Base-by-base conservation (phyloP, 805 yeast genomes). In the Sporopachydermia quercuum region DNA sequence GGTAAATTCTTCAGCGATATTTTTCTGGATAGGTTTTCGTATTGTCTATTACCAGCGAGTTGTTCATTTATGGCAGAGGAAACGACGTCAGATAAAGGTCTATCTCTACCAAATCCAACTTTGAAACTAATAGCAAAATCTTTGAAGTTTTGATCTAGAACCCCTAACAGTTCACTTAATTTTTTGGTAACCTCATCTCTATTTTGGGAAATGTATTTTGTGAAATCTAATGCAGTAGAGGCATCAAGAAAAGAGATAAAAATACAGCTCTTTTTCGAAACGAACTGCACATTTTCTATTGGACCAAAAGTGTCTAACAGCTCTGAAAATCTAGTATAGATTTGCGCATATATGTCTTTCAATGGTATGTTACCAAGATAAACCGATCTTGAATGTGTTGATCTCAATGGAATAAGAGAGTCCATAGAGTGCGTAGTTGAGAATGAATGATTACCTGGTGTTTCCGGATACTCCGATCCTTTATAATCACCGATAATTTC, bases 21-120 rank as follows among this genome's bases (percentile, higher is more conserved):
- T 54, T 89, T 87, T 63, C 98, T 74, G 6, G 96, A 84, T 4
- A 97, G 97, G 38, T 84, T 83, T 48, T 84, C 89, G 45, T 82
- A 73, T 42, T 76, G 75, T 8, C 13, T 8, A 23, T 23, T 23
- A 8, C 30, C 30, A 8, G 30, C 30, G 13, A 23, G 8, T 23
- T 23, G 30, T 23, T 23, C 30, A 8, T 8, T n/a, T 40, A 91
- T 84, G 14, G 86, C 78, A 23, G 77, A 72, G 40, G 75, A 63
- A 4, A 89, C 87, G 4, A 79, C 68, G 2, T 93, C 80, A 43
- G 75, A 76, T 30, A 86, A 73, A 1, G 81, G 75, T 2, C 78
- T 66, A 34, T 85, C 75, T 48, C 80, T 80, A 15, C 95, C 96
- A 97, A 97, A 91, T 6, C 96, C 95, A 43, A 89, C 71, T 53